Base-by-base conservation (phyloP, 2,329 filamentous ascomycete genomes). In the Cytospora leucostoma region DNA sequence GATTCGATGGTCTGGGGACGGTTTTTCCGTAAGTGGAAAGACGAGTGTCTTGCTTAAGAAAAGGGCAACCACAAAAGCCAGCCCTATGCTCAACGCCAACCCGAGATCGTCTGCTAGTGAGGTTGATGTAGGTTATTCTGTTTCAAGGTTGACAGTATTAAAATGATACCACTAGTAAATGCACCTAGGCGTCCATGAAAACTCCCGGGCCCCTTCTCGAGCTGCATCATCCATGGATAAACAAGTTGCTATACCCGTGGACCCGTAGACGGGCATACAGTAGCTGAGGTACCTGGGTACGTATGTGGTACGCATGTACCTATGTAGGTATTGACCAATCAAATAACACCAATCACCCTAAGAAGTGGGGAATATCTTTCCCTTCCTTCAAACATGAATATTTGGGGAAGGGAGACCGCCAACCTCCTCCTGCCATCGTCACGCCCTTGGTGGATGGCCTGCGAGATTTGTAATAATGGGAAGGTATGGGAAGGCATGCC, bases 341-440 rank as follows among this genome's bases (percentile, higher is more conserved):
- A 47, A 19, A 19, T 47, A 47, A 47, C 44, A 47, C 44, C 2
- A 19, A 47, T 47, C 2, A 5, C 44, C n/a, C 21, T 27, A 27
- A 19, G 8, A 47, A 47, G n/a, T 47, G 44, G 44, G 12, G 44
- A n/a, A 21, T 2, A 13, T 37, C 10, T 21, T 21, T 17, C 44
- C 44, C 19, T n/a, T n/a, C 44, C n/a, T n/a, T n/a, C n/a, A n/a
- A n/a, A n/a, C n/a, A n/a, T n/a, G n/a, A n/a, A n/a, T n/a, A n/a
- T 47, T 47, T 47, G 44, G n/a, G n/a, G 21, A 47, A 47, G 44
- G n/a, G 44, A 47, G n/a, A 47, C n/a, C n/a, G 35, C 44, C 44
- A 47, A 47, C n/a, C 44, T 47, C n/a, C 44, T 47, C 40, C 44
- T 47, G 17, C 44, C 44, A 11, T 21, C 44, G 7, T 47, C 21